Percentiles rank a stretch among this genome's conserved stretches.
phyloP scores from a whole-genome alignment of 2,329 filamentous ascomycete species.

The Ophiostoma piceae region DNA sequence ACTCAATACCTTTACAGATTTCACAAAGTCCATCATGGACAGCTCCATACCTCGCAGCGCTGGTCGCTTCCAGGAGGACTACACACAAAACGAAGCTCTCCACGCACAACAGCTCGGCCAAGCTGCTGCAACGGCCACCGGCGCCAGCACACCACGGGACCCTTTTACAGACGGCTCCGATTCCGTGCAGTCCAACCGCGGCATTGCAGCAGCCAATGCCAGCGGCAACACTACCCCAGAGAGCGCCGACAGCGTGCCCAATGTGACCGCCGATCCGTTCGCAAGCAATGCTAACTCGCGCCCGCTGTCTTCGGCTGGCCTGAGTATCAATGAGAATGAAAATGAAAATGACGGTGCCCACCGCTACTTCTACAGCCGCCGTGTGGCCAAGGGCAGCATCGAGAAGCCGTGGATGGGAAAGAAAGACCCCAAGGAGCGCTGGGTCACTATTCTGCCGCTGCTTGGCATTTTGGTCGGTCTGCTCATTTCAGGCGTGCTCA shows the following conservation, averaged over 20 bases:
- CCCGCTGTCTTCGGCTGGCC: conserved; percentile 34
- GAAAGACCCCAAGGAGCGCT: conserved; percentile 73
- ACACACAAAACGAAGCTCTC: background rate
- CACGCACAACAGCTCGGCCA: background rate
- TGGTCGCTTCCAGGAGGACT: conserved; percentile 5
- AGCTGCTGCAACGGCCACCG: background rate
- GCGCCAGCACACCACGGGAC: conserved; percentile 31
- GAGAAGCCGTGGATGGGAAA: conserved; percentile 68
- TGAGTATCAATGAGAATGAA: conserved; percentile 37
- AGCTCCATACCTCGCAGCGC: conserved; percentile 1
- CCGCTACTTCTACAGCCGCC: conserved; percentile 67
- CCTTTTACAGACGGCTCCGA: conserved; percentile 41
- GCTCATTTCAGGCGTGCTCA: conserved; percentile 60
- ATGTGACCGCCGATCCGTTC: conserved; percentile 41
- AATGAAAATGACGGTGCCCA: conserved; percentile 34
- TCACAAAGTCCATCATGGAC: conserved; percentile 8
- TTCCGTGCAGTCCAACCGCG: conserved; percentile 30
- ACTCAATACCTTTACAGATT: background rate
- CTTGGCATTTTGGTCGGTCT: conserved; percentile 66
- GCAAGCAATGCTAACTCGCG: conserved; percentile 40
- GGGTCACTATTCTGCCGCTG: conserved; percentile 75
- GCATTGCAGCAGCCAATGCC: conserved; percentile 17
- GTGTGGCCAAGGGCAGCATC: conserved; percentile 65
- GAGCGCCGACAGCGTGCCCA: conserved; percentile 28
- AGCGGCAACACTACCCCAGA: conserved; percentile 29